These are phyloP conservation scores for Protea cynaroides DNA, from an alignment of 164 flowering plant species.

Conservation along the genomic window DNA sequence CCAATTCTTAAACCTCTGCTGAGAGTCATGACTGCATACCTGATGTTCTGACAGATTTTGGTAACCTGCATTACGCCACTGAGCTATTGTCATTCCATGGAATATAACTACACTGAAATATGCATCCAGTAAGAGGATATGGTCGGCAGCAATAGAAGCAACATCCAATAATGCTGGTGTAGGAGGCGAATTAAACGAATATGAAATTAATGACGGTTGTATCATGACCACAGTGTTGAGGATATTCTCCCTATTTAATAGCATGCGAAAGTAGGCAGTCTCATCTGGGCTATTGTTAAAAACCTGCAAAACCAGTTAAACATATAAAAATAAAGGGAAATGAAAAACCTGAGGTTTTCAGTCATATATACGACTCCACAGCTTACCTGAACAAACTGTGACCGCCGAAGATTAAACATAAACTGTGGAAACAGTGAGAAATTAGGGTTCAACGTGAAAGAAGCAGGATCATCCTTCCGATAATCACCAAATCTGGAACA, in stretches of 20 bases:
- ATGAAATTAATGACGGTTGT: constrained; percentile 87
- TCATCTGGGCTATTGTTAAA: constrained; percentile 99
- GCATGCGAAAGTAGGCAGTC: constrained; percentile 94
- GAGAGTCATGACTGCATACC: constrained; percentile 26
- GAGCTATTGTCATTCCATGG: constrained; percentile 96
- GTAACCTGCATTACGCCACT: constrained; percentile 95
- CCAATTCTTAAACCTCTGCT: no score
- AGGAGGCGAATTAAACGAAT: constrained; percentile 68
- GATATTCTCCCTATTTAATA: constrained; percentile 75
- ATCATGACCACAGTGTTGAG: constrained; percentile 91
- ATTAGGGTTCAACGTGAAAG: constrained; percentile 77
- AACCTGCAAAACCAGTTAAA: constrained; percentile 42
- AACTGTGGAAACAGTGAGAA: constrained; percentile 94
- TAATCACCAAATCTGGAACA: constrained; percentile 97
- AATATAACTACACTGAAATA: constrained; percentile 90
- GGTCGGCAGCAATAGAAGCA: constrained; percentile 80
- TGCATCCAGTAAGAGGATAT: constrained; percentile 77
- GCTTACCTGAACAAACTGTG: constrained; percentile 98
- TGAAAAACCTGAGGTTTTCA: not conserved
- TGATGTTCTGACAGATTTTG: constrained; percentile 86
- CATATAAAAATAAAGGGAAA: constrained; percentile 2
- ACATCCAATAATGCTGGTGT: constrained; percentile 87
- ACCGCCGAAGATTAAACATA: constrained; percentile 87
- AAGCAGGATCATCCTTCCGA: constrained; percentile 87
- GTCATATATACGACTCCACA: not conserved